phyloP scores from a whole-genome alignment of 176 grass and related monocot genomes.

The Secale cereale region DNA sequence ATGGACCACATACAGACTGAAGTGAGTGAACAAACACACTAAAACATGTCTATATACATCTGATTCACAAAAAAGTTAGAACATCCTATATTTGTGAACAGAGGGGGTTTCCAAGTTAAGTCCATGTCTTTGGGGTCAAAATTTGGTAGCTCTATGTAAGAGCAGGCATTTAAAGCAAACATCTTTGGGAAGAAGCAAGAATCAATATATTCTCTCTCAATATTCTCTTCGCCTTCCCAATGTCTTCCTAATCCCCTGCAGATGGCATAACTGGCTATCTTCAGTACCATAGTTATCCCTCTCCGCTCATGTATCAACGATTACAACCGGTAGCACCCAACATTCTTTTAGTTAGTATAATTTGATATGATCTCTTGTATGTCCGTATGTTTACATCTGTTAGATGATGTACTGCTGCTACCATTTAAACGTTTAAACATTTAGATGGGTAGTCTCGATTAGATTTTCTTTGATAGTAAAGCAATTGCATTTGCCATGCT shows the following conservation, averaged over 20 bases:
- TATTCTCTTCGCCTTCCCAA: neutral
- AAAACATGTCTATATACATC: no score
- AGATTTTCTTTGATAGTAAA: neutral
- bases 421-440: neutral
- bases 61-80: no score
- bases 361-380: constrained; percentile 5
- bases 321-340: neutral
- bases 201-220: neutral
- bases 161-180: neutral
- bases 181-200: neutral
- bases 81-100: no score
- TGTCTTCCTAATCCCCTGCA: neutral
- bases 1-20: no score
- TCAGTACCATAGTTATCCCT: neutral
- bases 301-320: neutral
- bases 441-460: neutral
- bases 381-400: neutral
- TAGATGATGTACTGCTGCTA: neutral
- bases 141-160: neutral
- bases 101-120: neutral
- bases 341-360: neutral
- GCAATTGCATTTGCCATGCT: neutral
- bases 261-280: neutral
- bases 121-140: neutral
- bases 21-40: no score